Percentiles rank a stretch among this genome's conserved stretches.
Conservation (phyloP, 2,329 filamentous ascomycete genomes). For the Pestalotiopsis sp. region DNA sequence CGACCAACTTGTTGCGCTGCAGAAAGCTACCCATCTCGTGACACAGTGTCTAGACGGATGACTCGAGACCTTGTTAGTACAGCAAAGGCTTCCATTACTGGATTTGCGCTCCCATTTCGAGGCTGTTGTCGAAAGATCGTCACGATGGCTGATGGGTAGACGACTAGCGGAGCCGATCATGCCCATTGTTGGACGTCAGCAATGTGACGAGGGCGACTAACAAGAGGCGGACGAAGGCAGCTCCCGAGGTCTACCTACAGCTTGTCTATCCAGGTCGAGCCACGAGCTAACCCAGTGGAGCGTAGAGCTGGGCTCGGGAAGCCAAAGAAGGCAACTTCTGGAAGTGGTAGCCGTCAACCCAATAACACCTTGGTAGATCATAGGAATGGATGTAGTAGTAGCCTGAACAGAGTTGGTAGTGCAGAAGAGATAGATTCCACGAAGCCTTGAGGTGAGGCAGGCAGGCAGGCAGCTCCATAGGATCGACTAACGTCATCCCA, state of each 20-base stretch:
- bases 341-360: neutral
- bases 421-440: neutral
- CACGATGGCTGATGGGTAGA: neutral
- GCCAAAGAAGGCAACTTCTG: neutral
- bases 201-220: slow-evolving; percentile 22
- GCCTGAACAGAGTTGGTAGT: neutral
- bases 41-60: neutral
- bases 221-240: slow-evolving; percentile 27
- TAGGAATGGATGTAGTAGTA: neutral
- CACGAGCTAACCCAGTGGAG: slow-evolving; percentile 16
- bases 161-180: slow-evolving; percentile 2
- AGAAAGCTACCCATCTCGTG: neutral
- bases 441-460: neutral
- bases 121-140: slow-evolving; percentile 1
- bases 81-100: neutral
- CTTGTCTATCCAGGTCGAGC: neutral
- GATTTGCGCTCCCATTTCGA: neutral
- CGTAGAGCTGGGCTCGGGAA: slow-evolving; percentile 19
- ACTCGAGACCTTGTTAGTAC: neutral
- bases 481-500: neutral
- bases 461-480: neutral
- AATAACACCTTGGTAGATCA: neutral
- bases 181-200: slow-evolving; percentile 18
- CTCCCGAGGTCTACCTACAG: slow-evolving; percentile 24
- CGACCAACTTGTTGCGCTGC: neutral